Evolutionary conservation across 176 grass and related monocot species (phyloP), one percentile per base, ranked within the genome.

Genomic region (Musa schizocarpa): DNA sequence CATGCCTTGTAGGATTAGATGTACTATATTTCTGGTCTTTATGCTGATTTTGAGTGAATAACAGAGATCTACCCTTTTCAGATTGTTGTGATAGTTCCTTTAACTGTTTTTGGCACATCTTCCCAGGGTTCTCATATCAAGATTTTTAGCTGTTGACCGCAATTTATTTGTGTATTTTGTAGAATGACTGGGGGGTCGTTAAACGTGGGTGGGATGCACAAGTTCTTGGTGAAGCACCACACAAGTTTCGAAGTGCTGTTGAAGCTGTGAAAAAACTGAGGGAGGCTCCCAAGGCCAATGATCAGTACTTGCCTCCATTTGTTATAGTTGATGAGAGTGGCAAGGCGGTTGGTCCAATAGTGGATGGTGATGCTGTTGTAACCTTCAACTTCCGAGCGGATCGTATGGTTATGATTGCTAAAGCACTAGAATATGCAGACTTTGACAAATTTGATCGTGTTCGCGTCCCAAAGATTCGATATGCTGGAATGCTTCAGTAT

Each of bases 191-290:
- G 93, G 63, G 69, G 26, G 93, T 96, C 34, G 87, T 96, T 55
- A 96, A 96, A 65, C 93, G 93, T 79, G 93, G 89, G 9, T 96
- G 93, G 93, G 93, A 96, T 74, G 93, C 93, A 11, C 93, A 96
- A 70, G 89, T 96, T 29, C 93, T 96, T 72, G 93, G 93, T 80
- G 87, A 96, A 82, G 93, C 93, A 63, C 93, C 93, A 57, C 9
- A 96, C 83, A 92, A 92, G 63, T 92, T 96, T 79, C 43, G 74
- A 72, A 86, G 52, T 73, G 87, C 93, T 53, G 53, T 96, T 57
- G 93, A 96, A 90, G 93, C 93, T 53, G 93, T 96, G 53, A 96
- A 90, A 88, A 88, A 82, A 13, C 74, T 96, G 34, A 89, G 93
- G 57, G 87, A 86, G 78, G 61, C 79, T 63, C 83, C 93, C 67